Percentiles rank a stretch among this genome's conserved stretches.
Conservation (phyloP, 495 filamentous ascomycete genomes). For the Saxophila tyrrhenica region DNA sequence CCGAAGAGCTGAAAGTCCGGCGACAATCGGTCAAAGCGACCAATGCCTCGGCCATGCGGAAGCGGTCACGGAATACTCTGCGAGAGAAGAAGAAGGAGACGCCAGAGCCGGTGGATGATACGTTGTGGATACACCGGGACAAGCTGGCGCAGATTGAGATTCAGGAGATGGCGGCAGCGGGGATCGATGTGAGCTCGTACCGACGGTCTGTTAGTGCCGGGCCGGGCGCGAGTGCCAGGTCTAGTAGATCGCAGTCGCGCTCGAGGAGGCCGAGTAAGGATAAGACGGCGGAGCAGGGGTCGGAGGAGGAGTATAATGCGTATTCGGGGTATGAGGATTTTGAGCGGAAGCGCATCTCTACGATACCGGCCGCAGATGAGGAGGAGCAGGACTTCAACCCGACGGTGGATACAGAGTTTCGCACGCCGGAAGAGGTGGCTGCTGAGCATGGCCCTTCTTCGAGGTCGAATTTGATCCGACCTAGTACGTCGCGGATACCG, state of each 20-base stretch:
- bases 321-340: slow-evolving; percentile 8
- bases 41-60: slow-evolving; percentile 8
- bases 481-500: slow-evolving; percentile 64
- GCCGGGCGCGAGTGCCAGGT: slow-evolving; percentile 2
- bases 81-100: not conserved
- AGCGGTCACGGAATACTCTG: slow-evolving; percentile 13
- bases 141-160: slow-evolving; percentile 91
- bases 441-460: slow-evolving; percentile 41
- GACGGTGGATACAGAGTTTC: slow-evolving; percentile 53
- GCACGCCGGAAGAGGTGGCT: slow-evolving; percentile 69
- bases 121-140: slow-evolving; percentile 92
- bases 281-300: not conserved
- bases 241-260: slow-evolving; percentile 41
- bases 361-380: slow-evolving; percentile 34
- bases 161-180: slow-evolving; percentile 80
- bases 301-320: slow-evolving; percentile 3
- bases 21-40: slow-evolving; percentile 6
- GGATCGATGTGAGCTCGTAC: slow-evolving; percentile 53
- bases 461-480: slow-evolving; percentile 20
- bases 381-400: slow-evolving; percentile 25
- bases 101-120: slow-evolving; percentile 35
- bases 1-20: slow-evolving; percentile 7
- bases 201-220: slow-evolving; percentile 36
- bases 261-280: slow-evolving; percentile 39
- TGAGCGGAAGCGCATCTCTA: slow-evolving; percentile 27